Base-by-base conservation (phyloP, 768 basidiomycete genomes). In the Paxillus ammoniavirescens region DNA sequence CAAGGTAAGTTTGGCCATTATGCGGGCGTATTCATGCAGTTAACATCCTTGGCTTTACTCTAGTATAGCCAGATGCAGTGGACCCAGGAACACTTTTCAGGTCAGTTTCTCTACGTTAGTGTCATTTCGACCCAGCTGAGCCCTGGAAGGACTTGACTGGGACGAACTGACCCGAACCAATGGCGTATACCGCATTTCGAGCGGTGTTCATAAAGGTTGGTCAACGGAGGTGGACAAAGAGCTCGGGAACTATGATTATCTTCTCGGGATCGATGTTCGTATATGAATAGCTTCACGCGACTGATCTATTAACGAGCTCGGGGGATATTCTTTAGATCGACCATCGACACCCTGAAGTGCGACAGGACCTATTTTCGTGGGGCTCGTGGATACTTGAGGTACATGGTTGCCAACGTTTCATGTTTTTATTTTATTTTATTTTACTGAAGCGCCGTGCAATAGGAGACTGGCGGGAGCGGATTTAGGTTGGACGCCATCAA, bases 401-500 rank as follows among this genome's bases (percentile, higher is more conserved):
- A 15, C 26, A 67, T 49, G n/a, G 8, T 35, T 35, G 14, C 9
- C 21, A 14, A 47, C 26, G 26, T 6, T 26, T 26, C 3, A 12
- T 47, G 3, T 56, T 28, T 55, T 13, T 21, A 2, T 21, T 55
- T 13, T n/a, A n/a, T n/a, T n/a, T n/a, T n/a, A n/a, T n/a, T 42
- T 45, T 44, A 54, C 18, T 38, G 40, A 4, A n/a, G 47, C 8
- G 1, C 13, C 10, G 10, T 21, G 50, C 17, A 49, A 30, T 49
- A 91, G 89, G 84, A 81, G 1, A 89, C 85, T 2, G 81, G 80
- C 8, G 85, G 81, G 10, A 69, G 71, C 31, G 94, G 93, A 12
- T 93, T 94, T 67, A 80, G 93, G 46, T 77, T 96, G 28, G 94
- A 96, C 64, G 94, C 93, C 15, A 89, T 94, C 59, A 97, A 96